Evolutionary conservation across 441 rosid species (phyloP).

Genomic region (Syzygium malaccense): DNA sequence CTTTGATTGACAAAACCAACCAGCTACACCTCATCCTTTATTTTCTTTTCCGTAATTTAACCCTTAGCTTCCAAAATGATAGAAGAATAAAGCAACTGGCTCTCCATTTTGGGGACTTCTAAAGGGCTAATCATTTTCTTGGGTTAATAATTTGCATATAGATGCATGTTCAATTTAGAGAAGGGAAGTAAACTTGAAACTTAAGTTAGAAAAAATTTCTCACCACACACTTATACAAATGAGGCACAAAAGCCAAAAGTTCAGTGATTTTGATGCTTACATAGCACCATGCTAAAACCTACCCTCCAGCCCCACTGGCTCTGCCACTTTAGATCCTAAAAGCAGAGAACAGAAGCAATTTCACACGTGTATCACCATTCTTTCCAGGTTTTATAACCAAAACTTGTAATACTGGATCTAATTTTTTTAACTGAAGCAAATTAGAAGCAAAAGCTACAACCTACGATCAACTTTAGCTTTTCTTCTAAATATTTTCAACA

Average conservation of each 20-base stretch:
- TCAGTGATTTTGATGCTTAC: neutral
- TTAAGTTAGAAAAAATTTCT: neutral
- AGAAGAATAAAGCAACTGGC: neutral
- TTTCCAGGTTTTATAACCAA: neutral
- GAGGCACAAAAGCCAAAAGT: neutral
- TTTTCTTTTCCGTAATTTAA: neutral
- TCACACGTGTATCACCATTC: conserved; percentile 1
- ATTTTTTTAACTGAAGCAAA: neutral
- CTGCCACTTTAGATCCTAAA: neutral
- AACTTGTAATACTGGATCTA: neutral
- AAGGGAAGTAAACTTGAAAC: neutral
- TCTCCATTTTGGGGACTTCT: neutral
- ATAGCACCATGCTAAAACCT: neutral
- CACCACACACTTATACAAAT: neutral
- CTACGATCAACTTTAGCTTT: neutral
- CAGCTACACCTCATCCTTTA: neutral
- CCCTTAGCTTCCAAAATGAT: neutral
- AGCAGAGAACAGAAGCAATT: conserved; percentile 6
- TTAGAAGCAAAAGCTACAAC: neutral
- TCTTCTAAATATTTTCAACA: neutral
- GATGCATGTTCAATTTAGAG: neutral
- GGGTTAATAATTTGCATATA: neutral
- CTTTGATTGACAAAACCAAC: neutral
- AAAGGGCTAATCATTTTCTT: neutral
- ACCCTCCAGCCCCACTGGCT: neutral